These are phyloP conservation scores for Neofusicoccum laricinum DNA, from an alignment of 2,329 filamentous ascomycete species.

Conservation along the genomic window DNA sequence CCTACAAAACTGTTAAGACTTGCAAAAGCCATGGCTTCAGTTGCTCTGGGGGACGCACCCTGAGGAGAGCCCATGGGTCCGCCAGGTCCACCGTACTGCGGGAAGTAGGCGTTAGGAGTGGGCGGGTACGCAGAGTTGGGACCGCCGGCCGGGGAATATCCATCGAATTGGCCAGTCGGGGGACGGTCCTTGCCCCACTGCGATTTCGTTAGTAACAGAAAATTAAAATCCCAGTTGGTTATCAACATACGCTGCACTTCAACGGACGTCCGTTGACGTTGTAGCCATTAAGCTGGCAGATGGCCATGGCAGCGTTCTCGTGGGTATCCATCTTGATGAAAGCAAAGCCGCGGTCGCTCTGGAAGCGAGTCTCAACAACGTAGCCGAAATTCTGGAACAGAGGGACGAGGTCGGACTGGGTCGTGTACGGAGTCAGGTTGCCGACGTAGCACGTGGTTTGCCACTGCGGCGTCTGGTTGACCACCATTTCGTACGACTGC, in stretches of 20 bases:
- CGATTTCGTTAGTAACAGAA: constrained; percentile 29
- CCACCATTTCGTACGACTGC: constrained; percentile 96
- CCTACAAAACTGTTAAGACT: constrained; percentile 43
- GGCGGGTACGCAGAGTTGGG: constrained; percentile 72
- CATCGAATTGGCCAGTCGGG: constrained; percentile 77
- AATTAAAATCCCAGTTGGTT: constrained; percentile 17
- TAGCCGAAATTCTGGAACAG: constrained; percentile 98
- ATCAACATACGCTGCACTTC: constrained; percentile 89
- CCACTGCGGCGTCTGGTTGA: constrained; percentile 92
- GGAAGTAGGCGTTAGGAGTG: constrained; percentile 80
- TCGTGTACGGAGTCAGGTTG: constrained; percentile 96
- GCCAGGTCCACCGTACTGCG: constrained; percentile 79
- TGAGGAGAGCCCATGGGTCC: constrained; percentile 59
- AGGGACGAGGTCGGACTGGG: constrained; percentile 93
- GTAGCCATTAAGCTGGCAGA: constrained; percentile 96
- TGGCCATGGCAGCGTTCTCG: constrained; percentile 96
- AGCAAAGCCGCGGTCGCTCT: constrained; percentile 94
- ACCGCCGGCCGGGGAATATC: constrained; percentile 70
- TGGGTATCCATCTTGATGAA: constrained; percentile 99
- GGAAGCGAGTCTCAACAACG: constrained; percentile 95
- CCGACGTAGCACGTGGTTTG: constrained; percentile 98
- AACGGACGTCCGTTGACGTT: constrained; percentile 95
- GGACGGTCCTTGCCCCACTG: constrained; percentile 99
- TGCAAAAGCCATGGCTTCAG: neutral
- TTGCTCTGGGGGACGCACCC: constrained; percentile 42